Conservation (phyloP, 2,329 filamentous ascomycete species). For the Mycosphaerella sp. region DNA sequence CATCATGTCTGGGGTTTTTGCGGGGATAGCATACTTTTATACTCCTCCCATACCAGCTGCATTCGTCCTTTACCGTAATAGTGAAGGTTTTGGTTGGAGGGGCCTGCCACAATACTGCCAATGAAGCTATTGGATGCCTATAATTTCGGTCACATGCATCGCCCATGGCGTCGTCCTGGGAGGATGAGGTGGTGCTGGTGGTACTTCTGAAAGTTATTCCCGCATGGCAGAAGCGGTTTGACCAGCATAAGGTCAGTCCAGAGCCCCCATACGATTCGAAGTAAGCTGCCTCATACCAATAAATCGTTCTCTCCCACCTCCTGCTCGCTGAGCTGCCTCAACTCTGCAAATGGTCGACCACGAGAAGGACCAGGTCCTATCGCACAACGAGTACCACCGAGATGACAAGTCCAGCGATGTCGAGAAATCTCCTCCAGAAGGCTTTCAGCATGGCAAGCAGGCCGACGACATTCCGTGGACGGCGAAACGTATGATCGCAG, state of each 20-base stretch:
- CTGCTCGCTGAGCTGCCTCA: not conserved
- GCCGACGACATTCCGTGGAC: slow-evolving; percentile 20
- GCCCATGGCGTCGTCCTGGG: not conserved
- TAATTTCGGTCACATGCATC: not conserved
- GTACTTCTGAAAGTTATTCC: slow-evolving; percentile 7
- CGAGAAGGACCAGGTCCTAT: slow-evolving; percentile 6
- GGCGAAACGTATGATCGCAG: slow-evolving; percentile 19
- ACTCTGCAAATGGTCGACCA: not conserved
- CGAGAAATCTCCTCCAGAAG: slow-evolving; percentile 15
- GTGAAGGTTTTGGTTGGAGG: not conserved
- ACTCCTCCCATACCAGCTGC: slow-evolving; percentile 6
- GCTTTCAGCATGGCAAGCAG: slow-evolving; percentile 14
- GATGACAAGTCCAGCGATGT: slow-evolving; percentile 15
- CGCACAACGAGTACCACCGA: slow-evolving; percentile 6
- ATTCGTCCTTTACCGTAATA: slow-evolving; percentile 12
- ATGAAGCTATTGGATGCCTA: not conserved
- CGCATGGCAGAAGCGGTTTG: slow-evolving; percentile 13
- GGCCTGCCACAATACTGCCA: not conserved
- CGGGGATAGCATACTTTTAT: not conserved
- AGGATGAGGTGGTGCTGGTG: not conserved
- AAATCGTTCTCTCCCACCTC: not conserved
- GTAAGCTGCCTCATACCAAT: slow-evolving; percentile 3
- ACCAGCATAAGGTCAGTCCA: slow-evolving; percentile 7
- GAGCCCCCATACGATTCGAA: not conserved
- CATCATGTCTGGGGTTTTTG: slow-evolving; percentile 1